Evolutionary conservation across 176 grass and related monocot genomes (phyloP).

Genomic region (Rhipidocladum racemiflorum): DNA sequence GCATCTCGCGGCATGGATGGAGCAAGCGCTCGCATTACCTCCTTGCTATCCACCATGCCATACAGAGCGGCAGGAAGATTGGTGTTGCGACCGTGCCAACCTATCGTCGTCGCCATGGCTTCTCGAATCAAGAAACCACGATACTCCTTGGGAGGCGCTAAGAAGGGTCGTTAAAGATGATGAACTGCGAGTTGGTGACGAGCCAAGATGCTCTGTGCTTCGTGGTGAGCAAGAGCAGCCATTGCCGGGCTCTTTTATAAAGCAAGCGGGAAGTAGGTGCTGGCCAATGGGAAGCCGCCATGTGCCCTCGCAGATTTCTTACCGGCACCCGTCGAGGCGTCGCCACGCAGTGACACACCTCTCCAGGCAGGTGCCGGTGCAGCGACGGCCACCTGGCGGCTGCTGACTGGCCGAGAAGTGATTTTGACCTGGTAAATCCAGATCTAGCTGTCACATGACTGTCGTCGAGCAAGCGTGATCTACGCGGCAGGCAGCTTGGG

Average conservation of each 20-base stretch:
- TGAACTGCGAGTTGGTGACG: background rate
- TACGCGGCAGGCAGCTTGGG: conserved; percentile 22
- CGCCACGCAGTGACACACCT: background rate
- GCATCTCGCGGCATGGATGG: background rate
- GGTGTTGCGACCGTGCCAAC: conserved; percentile 29
- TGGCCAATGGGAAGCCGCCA: conserved; percentile 29
- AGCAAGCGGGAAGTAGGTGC: background rate
- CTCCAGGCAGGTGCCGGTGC: conserved; percentile 50
- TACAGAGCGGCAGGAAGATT: conserved; percentile 26
- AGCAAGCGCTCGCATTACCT: conserved; percentile 44
- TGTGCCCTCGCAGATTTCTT: background rate
- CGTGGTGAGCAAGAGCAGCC: conserved; percentile 32
- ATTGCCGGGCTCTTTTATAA: conserved; percentile 55
- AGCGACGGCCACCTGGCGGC: background rate
- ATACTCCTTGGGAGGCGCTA: background rate
- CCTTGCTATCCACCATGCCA: conserved; percentile 31
- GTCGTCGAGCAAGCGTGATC: background rate
- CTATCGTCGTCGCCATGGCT: conserved; percentile 58
- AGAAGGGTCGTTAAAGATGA: background rate
- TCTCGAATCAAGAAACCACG: background rate
- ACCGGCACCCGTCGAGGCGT: conserved; percentile 33
- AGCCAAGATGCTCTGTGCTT: background rate
- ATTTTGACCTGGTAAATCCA: conserved; percentile 43
- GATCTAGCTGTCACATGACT: conserved; percentile 32
- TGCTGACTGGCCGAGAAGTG: conserved; percentile 19